Evolutionary conservation across 495 filamentous ascomycete species (phyloP), one percentile per base, ranked within the genome.

Genomic region (Trichoderma orchidacearum): DNA sequence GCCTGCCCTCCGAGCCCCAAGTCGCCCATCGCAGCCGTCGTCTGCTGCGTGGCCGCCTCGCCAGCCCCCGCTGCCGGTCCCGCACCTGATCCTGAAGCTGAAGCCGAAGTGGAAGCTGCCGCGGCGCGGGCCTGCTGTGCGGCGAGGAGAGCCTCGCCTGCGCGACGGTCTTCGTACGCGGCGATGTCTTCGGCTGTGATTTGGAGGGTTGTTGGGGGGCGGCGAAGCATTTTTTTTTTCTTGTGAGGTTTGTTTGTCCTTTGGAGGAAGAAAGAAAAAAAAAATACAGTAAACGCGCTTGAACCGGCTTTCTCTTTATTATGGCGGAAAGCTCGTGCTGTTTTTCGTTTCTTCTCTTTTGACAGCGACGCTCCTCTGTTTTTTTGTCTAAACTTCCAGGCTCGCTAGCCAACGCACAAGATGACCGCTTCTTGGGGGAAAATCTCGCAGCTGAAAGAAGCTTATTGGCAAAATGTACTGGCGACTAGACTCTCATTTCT

Each of bases 111-210:
- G 3, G n/a, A 30, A 29, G 51, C 53, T 13, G 21, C 51, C 0
- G 51, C 51, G 0, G 28, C 30, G 29, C 12, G 29, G n/a, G 53
- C 53, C 13, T 31, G 30, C 13, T 32, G 30, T 6, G 53, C 53
- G 11, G 56, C 56, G 13, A 13, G 29, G 13, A 41, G 45, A 2
- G 32, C 45, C 18, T 52, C 45, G 17, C 45, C n/a, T 3, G 59
- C 67, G 25, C 71, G 65, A 5, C 70, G 63, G 62, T 92, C 86
- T 71, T 90, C 87, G 68, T 89, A 91, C 41, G 80, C 75, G 27
- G 83, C 77, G 35, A 93, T 68, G 64, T 94, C 89, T 69, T 92
- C 87, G 9, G 83, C 73, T 0, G 88, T 92, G 34, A 94, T 75
- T 54, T 80, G 77, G 59, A 94, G 86, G 28, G 82, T 76, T 5